phyloP scores from a whole-genome alignment of 192 early-diverging fungal species.

The Backusella sp. region DNA sequence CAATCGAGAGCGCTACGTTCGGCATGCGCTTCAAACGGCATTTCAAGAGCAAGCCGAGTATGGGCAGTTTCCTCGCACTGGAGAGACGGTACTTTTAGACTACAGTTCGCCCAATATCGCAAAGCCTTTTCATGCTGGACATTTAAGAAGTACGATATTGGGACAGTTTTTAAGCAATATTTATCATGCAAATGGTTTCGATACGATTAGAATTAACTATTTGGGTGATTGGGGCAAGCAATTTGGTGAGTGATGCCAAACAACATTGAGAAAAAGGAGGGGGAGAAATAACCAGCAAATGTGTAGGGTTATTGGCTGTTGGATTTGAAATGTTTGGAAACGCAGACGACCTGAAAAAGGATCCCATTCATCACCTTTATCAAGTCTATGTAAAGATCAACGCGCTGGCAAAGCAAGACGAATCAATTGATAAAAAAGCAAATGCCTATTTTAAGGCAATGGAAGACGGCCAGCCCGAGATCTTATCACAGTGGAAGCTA shows the following conservation, averaged over 20 bases:
- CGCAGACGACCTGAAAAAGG: conserved; percentile 60
- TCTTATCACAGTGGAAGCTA: conserved; percentile 72
- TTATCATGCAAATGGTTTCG: conserved; percentile 80
- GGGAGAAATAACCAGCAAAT: neutral
- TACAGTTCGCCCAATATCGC: conserved; percentile 96
- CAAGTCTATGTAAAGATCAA: conserved; percentile 91
- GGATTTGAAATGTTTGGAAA: conserved; percentile 80
- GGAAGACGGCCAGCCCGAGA: conserved; percentile 76
- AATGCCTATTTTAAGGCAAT: conserved; percentile 87
- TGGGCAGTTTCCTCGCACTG: conserved; percentile 57
- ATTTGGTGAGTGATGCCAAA: conserved; percentile 62
- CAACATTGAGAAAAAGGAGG: neutral
- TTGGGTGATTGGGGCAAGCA: conserved; percentile 99
- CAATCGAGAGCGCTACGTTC: conserved; percentile 45
- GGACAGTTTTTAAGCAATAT: conserved; percentile 84
- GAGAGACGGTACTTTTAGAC: conserved; percentile 81
- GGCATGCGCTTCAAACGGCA: conserved; percentile 52
- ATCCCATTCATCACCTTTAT: conserved; percentile 88
- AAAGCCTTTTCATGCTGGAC: conserved; percentile 96
- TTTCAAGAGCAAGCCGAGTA: conserved; percentile 45
- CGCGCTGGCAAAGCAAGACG: conserved; percentile 57
- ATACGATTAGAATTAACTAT: conserved; percentile 88
- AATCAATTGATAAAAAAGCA: conserved; percentile 69
- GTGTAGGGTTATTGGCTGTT: conserved; percentile 80
- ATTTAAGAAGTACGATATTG: conserved; percentile 94